Evolutionary conservation across 768 basidiomycete genomes (phyloP).

Genomic region (Lenzites betulinus): DNA sequence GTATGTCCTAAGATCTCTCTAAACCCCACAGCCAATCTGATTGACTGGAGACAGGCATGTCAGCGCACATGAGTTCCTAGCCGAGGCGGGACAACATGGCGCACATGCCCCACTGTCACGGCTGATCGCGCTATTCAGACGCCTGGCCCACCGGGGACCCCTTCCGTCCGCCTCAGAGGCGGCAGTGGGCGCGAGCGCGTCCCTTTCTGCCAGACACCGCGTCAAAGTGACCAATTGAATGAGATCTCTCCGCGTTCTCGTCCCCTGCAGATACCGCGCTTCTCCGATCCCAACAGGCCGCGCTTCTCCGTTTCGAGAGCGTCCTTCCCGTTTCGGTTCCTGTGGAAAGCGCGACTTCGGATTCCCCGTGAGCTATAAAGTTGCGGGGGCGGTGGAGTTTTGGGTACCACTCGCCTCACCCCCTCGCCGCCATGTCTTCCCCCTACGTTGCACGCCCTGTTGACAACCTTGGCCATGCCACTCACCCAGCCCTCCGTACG

Average conservation of each 20-base stretch:
- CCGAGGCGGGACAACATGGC: neutral
- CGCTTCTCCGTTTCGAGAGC: constrained; percentile 20
- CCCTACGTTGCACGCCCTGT: constrained; percentile 9
- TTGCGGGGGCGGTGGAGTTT: constrained; percentile 16
- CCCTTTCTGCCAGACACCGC: constrained; percentile 14
- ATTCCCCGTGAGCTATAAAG: constrained; percentile 26
- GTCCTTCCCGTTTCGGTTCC: constrained; percentile 24
- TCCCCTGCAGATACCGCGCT: constrained; percentile 15
- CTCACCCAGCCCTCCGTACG: constrained; percentile 37
- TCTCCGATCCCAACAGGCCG: constrained; percentile 16
- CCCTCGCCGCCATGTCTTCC: constrained; percentile 15
- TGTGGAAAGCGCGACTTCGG: constrained; percentile 25
- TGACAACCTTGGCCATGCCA: constrained; percentile 25
- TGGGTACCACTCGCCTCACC: constrained; percentile 10
- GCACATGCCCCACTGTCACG: constrained; percentile 5
- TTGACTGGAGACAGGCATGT: constrained; percentile 14
- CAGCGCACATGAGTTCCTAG: neutral
- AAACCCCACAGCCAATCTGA: constrained; percentile 19
- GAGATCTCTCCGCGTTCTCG: constrained; percentile 20
- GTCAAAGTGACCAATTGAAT: constrained; percentile 21
- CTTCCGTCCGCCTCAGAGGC: neutral
- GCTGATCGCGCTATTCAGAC: constrained; percentile 3
- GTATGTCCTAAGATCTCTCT: constrained; percentile 14
- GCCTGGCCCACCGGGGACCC: constrained; percentile 6
- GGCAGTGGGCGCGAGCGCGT: constrained; percentile 4